Base-by-base conservation (phyloP, 192 early-diverging fungal genomes). In the Linnemannia exigua region DNA sequence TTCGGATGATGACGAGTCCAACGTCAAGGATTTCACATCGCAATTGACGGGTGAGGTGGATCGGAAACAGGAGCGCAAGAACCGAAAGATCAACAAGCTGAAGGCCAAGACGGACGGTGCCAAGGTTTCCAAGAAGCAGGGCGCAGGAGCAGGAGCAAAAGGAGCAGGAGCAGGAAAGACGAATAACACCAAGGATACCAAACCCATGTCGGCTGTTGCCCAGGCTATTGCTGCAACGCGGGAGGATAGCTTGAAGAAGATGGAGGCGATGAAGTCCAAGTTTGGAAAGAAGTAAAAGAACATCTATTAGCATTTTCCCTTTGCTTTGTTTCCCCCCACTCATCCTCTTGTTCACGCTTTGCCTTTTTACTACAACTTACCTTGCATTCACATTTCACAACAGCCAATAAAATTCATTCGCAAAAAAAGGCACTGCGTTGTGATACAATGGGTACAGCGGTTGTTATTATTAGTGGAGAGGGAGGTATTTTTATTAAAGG, bases 11-110 rank as follows among this genome's bases (percentile, higher is more conserved):
- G 84, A 86, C 2, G 79, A 79, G 1, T 38, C 25, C 35, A 54
- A 28, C 2, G n/a, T 22, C 25, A 72, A 35, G 75, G 84, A 86
- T 77, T 86, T 80, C 74, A 80, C 84, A 61, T 44, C 84, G 6
- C 74, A 75, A 33, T 77, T 86, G 79, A 86, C 84, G 6, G 84
- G 84, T 15, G 84, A 86, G 70, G 75, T 86, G n/a, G 84, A 86
- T 46, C 66, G 69, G 82, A 86, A 86, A 80, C 84, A 86, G 78
- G 84, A 86, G 54, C 84, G 84, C 58, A 86, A 86, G 84, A 86
- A 86, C 79, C 38, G 84, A 67, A 86, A 86, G 77, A 54, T 86
- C 2, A 86, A 86, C 79, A 86, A 86, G 75, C 70, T 86, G 72
- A 86, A 86, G 84, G 84, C 84, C 35, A 86, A 86, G 68, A 86